Conservation (phyloP, 202 grass and related monocot species). For the Dendrocalamus latiflorus region DNA sequence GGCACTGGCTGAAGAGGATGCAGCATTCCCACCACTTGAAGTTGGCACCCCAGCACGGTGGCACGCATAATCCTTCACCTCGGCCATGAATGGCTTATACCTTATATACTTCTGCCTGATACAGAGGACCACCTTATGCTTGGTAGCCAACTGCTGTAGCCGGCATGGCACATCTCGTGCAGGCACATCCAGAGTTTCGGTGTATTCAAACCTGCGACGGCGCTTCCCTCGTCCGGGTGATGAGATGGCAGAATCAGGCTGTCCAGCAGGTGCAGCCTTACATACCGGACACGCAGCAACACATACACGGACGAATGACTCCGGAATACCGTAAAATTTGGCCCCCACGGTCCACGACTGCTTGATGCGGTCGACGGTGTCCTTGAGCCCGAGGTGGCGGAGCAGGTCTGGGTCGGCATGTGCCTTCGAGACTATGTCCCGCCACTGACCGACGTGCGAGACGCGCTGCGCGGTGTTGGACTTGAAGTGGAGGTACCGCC, state of each 20-base stretch:
- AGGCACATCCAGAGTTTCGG: constrained; percentile 80
- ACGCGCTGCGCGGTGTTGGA: constrained; percentile 70
- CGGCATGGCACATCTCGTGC: constrained; percentile 76
- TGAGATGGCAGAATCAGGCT: constrained; percentile 34
- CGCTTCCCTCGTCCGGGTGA: constrained; percentile 52
- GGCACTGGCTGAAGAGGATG: constrained; percentile 32
- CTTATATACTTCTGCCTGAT: constrained; percentile 99
- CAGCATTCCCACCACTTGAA: constrained; percentile 35
- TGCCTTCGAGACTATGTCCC: constrained; percentile 64
- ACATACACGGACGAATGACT: constrained; percentile 87
- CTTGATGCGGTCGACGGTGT: constrained; percentile 96
- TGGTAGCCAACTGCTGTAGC: constrained; percentile 84
- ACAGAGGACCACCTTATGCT: constrained; percentile 97
- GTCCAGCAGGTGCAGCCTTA: constrained; percentile 50
- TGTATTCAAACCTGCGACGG: constrained; percentile 91
- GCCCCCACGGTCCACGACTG: constrained; percentile 93
- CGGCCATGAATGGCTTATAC: constrained; percentile 96
- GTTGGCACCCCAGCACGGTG: constrained; percentile 86
- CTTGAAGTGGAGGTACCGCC: constrained; percentile 80
- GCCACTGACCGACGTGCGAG: constrained; percentile 86
- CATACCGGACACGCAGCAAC: constrained; percentile 72
- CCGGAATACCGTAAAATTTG: constrained; percentile 96
- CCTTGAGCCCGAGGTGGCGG: constrained; percentile 88
- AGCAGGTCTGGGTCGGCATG: constrained; percentile 84
- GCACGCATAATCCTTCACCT: constrained; percentile 98